Conservation (phyloP, 2,329 filamentous ascomycete genomes). For the Pestalotiopsis sp. region DNA sequence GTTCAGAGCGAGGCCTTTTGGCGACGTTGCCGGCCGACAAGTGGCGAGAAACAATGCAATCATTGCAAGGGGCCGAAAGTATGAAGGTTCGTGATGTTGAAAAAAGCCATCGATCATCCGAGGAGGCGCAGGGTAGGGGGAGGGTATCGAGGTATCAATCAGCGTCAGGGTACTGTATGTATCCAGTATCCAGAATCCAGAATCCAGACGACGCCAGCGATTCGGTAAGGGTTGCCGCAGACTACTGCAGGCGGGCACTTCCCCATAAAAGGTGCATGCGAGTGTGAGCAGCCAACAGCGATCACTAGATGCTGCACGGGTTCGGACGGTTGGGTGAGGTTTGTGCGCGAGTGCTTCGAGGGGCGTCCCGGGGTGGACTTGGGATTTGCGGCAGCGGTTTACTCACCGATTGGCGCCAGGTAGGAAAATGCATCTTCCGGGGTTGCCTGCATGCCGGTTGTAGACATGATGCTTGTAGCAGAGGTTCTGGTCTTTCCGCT, state of each 20-base stretch:
- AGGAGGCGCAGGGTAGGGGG: background rate
- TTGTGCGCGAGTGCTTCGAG: slow-evolving; percentile 17
- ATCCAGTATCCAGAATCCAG: background rate
- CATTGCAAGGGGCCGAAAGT: background rate
- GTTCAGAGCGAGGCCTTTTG: background rate
- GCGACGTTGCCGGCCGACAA: background rate
- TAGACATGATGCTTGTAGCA: slow-evolving; percentile 39
- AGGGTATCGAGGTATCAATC: no score
- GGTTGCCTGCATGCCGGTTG: slow-evolving; percentile 43
- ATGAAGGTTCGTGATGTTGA: background rate
- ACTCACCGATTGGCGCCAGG: slow-evolving; percentile 60
- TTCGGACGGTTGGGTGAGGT: slow-evolving; percentile 49
- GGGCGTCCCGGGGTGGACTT: slow-evolving; percentile 17
- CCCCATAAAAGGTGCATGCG: slow-evolving; percentile 34
- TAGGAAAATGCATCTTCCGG: slow-evolving; percentile 50
- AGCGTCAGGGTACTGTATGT: no score
- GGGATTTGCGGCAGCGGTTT: slow-evolving; percentile 26
- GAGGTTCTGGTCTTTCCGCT: slow-evolving; percentile 6
- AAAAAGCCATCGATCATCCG: background rate
- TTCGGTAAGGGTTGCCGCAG: slow-evolving; percentile 28
- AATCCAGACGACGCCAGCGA: slow-evolving; percentile 18
- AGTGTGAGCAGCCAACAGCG: slow-evolving; percentile 45
- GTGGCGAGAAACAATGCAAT: background rate
- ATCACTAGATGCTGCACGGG: slow-evolving; percentile 46
- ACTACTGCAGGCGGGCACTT: slow-evolving; percentile 22